A percentile compares a stretch with the other conserved stretches of the same genome.
phyloP scores from a whole-genome alignment of 2,329 filamentous ascomycete species.

The Aspergillus sp. region DNA sequence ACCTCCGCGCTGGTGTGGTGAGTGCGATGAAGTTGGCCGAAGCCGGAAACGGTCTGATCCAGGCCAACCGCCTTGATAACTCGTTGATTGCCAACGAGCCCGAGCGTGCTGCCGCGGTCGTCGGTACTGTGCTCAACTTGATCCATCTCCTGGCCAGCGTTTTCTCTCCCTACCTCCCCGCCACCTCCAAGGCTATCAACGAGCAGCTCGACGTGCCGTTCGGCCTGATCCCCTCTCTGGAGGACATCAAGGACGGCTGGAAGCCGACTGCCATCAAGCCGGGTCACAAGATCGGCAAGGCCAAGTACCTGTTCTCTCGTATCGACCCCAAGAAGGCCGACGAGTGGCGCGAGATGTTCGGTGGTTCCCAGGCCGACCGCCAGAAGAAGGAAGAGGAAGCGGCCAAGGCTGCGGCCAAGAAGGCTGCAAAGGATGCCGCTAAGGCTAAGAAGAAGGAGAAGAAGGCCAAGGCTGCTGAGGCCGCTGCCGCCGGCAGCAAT shows the following conservation, averaged over 20 bases:
- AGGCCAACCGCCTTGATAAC: slow-evolving; percentile 64
- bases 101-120: slow-evolving; percentile 61
- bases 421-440: slow-evolving; percentile 43
- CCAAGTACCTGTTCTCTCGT: slow-evolving; percentile 76
- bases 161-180: slow-evolving; percentile 81
- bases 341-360: slow-evolving; percentile 78
- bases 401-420: slow-evolving; percentile 44
- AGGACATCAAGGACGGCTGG: slow-evolving; percentile 61
- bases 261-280: slow-evolving; percentile 60
- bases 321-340: slow-evolving; percentile 81
- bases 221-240: slow-evolving; percentile 60
- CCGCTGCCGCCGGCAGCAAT: slow-evolving; percentile 27
- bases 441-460: slow-evolving; percentile 41
- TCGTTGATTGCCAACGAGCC: slow-evolving; percentile 61
- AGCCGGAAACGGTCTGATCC: slow-evolving; percentile 61
- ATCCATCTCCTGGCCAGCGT: slow-evolving; percentile 79
- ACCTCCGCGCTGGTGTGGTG: slow-evolving; percentile 58
- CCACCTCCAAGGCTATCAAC: slow-evolving; percentile 73
- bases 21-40: slow-evolving; percentile 60
- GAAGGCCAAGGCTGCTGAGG: slow-evolving; percentile 43
- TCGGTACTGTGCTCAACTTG: slow-evolving; percentile 81
- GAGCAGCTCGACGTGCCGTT: slow-evolving; percentile 68
- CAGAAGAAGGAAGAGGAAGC: slow-evolving; percentile 66
- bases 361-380: slow-evolving; percentile 66
- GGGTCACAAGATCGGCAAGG: slow-evolving; percentile 79